Evolutionary conservation across 164 flowering plant genomes (phyloP), one percentile per base, ranked within the genome.

Genomic region (Vitis riparia): DNA sequence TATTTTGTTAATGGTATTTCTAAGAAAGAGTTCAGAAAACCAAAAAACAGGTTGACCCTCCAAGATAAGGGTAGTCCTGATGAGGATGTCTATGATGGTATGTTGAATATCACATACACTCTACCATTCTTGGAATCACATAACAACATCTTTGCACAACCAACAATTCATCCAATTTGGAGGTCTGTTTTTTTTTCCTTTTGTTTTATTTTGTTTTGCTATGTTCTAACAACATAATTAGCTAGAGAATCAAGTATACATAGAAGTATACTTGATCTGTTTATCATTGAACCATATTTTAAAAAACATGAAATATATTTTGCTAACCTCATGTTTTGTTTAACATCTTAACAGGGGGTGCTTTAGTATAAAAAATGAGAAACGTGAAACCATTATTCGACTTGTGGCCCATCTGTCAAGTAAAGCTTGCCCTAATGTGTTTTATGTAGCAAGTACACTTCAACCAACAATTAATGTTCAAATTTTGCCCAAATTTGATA

Each of bases 371-470:
- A 11, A 51, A 52, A 30, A 69, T 47, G 47, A 44, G 47, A 11
- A 51, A 13, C 55, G 23, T 17, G 69, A 48, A 16, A 32, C 32
- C n/a, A 5, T 67, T 16, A 71, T 71, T 23, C 71, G 71, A 55
- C 49, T 76, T 66, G 63, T 59, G n/a, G 78, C 76, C 29, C 80
- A 71, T 59, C 27, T 78, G 53, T 73, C 77, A 12, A 65, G 14
- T 52, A 71, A 67, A 62, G 77, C 76, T 8, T 73, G 73, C 60
- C 12, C 44, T 14, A 68, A 63, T 58, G 81, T 71, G 55, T 53
- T 14, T 50, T 69, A 73, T 11, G 66, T 67, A 9, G 79, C 81
- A 17, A 57, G 48, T 7, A 29, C 44, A 60, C 61, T 81, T 37
- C 76, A 76, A 4, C 13, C 55, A 1, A 51, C 66, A 37, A 71